Evolutionary conservation across 805 yeast genomes (phyloP).

Genomic region (Hagleromyces aurorensis): DNA sequence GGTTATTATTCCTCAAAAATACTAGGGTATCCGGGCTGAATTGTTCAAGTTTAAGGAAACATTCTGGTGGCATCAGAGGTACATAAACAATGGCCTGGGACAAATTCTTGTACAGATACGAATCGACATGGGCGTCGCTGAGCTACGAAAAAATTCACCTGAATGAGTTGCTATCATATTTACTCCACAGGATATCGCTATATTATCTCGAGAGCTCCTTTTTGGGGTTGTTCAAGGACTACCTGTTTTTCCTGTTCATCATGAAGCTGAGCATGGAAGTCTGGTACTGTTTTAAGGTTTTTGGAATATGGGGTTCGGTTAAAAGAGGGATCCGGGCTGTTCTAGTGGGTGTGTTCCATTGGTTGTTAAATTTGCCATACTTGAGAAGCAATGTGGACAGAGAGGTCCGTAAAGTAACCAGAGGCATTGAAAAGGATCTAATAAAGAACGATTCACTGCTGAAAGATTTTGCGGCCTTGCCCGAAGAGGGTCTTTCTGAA

Average conservation of each 20-base stretch:
- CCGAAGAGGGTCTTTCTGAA: constrained; percentile 48
- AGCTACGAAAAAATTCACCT: too few relatives aligned
- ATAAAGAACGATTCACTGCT: constrained; percentile 45
- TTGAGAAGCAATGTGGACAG: constrained; percentile 48
- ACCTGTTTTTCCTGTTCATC: constrained; percentile 15
- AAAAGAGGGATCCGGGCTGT: constrained; percentile 10
- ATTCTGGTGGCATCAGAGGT: too few relatives aligned
- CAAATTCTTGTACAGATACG: too few relatives aligned
- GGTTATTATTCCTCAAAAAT: too few relatives aligned
- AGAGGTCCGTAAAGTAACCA: constrained; percentile 45
- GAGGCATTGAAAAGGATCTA: constrained; percentile 46
- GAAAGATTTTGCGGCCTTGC: constrained; percentile 43
- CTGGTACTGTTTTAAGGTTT: constrained; percentile 26
- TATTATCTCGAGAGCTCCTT: too few relatives aligned
- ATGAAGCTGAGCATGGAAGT: constrained; percentile 8
- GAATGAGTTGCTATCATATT: too few relatives aligned
- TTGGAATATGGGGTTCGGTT: constrained; percentile 34
- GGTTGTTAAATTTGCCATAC: constrained; percentile 42
- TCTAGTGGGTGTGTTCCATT: constrained; percentile 24
- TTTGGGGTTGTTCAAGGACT: constrained; percentile 19
- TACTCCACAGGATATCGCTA: too few relatives aligned
- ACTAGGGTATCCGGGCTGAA: too few relatives aligned
- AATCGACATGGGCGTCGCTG: too few relatives aligned
- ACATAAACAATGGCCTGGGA: too few relatives aligned
- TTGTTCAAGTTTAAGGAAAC: too few relatives aligned